A percentile compares a stretch with the other conserved stretches of the same genome.
These are phyloP conservation scores for Hypoxylon sp. DNA, from an alignment of 2,329 filamentous ascomycete species.

Conservation along the genomic window DNA sequence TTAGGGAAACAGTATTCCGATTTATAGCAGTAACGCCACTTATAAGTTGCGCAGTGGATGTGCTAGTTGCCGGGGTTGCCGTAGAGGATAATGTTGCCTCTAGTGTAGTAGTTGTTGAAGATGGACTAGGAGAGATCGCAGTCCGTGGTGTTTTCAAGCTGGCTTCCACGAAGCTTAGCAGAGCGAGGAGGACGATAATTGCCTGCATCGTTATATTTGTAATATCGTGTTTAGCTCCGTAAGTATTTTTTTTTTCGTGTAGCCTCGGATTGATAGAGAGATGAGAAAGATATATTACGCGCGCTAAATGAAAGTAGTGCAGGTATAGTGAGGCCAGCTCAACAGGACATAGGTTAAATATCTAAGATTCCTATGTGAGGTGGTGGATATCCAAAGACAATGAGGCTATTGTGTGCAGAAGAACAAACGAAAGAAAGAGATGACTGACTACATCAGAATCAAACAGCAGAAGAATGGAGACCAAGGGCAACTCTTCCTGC, in stretches of 20 bases:
- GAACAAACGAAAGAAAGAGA: conserved; percentile 14
- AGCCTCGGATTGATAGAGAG: neutral
- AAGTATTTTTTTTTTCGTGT: neutral
- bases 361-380: neutral
- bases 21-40: neutral
- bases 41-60: neutral
- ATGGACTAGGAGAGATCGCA: conserved; percentile 17
- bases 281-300: conserved; percentile 10
- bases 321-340: conserved; percentile 27
- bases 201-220: conserved; percentile 29
- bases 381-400: conserved; percentile 11
- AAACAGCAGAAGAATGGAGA: conserved; percentile 14
- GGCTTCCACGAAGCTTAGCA: conserved; percentile 36
- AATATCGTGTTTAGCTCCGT: neutral
- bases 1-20: conserved; percentile 13
- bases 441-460: conserved; percentile 4
- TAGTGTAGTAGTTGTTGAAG: conserved; percentile 17
- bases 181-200: conserved; percentile 24
- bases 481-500: conserved; percentile 22
- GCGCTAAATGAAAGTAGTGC: conserved; percentile 11
- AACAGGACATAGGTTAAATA: conserved; percentile 8
- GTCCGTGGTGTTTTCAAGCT: conserved; percentile 42
- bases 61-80: conserved; percentile 7
- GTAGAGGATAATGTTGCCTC: neutral
- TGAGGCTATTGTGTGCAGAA: conserved; percentile 2